Evolutionary conservation across 108 stramenopile genomes (phyloP).

Genomic region (Cyclostephanos invisitatus): DNA sequence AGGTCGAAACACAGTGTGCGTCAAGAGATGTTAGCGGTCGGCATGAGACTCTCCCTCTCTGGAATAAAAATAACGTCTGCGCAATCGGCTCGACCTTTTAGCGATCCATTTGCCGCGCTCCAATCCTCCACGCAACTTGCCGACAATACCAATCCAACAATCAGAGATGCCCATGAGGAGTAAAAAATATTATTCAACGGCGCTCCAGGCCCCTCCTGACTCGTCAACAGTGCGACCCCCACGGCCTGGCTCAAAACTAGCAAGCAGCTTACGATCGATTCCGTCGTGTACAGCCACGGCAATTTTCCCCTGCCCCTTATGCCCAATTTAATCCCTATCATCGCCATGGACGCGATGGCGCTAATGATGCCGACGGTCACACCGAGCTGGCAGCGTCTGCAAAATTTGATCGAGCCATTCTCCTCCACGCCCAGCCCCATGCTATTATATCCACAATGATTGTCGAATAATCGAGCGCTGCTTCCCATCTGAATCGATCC

Average conservation of each 20-base stretch:
- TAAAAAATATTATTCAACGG: constrained; percentile 83
- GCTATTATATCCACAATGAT: constrained; percentile 49
- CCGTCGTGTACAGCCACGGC: constrained; percentile 62
- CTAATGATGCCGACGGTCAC: constrained; percentile 66
- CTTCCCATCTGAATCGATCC: constrained; percentile 80
- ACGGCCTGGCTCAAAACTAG: constrained; percentile 61
- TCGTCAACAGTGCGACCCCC: constrained; percentile 65
- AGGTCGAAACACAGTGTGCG: no score
- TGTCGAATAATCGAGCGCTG: constrained; percentile 69
- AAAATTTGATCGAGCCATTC: constrained; percentile 46
- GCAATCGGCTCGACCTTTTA: constrained; percentile 9
- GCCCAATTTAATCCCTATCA: constrained; percentile 73
- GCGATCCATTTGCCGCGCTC: constrained; percentile 24
- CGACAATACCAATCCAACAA: constrained; percentile 33
- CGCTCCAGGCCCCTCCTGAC: constrained; percentile 67
- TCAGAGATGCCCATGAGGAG: constrained; percentile 68
- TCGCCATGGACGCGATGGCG: constrained; percentile 47
- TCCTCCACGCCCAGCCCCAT: constrained; percentile 15
- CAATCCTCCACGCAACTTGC: constrained; percentile 53
- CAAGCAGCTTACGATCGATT: constrained; percentile 55
- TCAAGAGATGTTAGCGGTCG: no score
- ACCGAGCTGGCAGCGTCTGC: constrained; percentile 71
- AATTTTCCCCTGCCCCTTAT: constrained; percentile 40
- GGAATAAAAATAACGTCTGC: constrained; percentile 4
- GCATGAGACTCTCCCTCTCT: constrained; percentile 23